Conservation (phyloP, 345 rosid genomes). For the Xanthoceras sorbifolium region DNA sequence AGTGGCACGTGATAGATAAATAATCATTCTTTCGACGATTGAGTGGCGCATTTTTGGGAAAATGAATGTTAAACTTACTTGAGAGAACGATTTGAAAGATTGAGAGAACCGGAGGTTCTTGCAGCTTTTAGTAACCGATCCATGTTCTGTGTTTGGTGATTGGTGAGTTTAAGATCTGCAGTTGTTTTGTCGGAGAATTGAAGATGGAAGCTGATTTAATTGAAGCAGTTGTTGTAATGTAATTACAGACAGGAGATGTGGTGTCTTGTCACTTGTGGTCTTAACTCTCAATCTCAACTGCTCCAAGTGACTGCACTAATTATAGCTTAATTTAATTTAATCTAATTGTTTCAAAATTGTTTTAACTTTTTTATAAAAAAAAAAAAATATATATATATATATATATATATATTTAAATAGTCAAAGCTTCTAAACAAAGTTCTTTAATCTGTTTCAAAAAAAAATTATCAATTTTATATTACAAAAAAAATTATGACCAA, state of each 20-base stretch:
- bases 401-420: too few relatives aligned
- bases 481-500: too few relatives aligned
- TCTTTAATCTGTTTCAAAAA: too few relatives aligned
- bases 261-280: neutral
- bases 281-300: too few relatives aligned
- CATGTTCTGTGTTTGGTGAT: constrained; percentile 37
- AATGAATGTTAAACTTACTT: constrained; percentile 36
- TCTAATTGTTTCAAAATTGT: too few relatives aligned
- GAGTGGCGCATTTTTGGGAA: neutral
- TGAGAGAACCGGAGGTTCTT: constrained; percentile 86
- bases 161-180: neutral
- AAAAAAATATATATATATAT: too few relatives aligned
- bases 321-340: too few relatives aligned
- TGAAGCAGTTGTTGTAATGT: neutral
- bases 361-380: too few relatives aligned
- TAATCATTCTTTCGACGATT: neutral
- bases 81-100: constrained; percentile 91
- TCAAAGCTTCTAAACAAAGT: too few relatives aligned
- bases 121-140: constrained; percentile 86
- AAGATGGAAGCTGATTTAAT: too few relatives aligned
- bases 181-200: neutral
- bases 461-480: too few relatives aligned
- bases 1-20: neutral
- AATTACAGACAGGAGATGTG: neutral
- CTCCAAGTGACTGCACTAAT: too few relatives aligned